Percentiles rank a stretch among this genome's conserved stretches.
Conservation (phyloP, 805 yeast genomes). For the Zygotorulaspora sp. region DNA sequence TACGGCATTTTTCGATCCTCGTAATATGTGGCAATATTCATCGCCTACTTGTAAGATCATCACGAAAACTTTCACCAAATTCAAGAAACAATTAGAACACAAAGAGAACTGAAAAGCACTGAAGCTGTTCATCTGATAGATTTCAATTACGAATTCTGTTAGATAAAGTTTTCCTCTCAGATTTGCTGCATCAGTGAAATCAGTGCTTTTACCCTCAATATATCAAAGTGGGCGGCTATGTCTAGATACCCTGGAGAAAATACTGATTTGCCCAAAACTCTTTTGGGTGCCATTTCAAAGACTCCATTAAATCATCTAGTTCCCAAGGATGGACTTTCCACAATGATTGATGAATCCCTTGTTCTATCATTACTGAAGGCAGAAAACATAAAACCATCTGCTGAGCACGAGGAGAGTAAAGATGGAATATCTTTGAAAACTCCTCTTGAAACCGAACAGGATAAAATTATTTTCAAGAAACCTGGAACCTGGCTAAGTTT, state of each 20-base stretch:
- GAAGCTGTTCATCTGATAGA: no score
- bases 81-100: no score
- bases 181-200: no score
- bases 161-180: no score
- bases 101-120: no score
- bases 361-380: constrained; percentile 6
- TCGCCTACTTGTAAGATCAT: no score
- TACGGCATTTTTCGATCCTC: no score
- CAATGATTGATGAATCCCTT: constrained; percentile 16
- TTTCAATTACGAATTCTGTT: no score
- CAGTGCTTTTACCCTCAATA: neutral
- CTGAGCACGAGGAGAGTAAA: constrained; percentile 3
- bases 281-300: constrained; percentile 24
- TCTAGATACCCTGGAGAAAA: constrained; percentile 31
- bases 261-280: constrained; percentile 24
- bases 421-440: constrained; percentile 8
- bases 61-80: no score
- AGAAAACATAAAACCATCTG: constrained; percentile 1
- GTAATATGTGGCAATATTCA: no score
- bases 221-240: constrained; percentile 28
- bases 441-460: constrained; percentile 3
- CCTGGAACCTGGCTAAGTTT: constrained; percentile 12
- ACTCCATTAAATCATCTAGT: constrained; percentile 29
- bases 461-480: constrained; percentile 17
- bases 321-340: constrained; percentile 27